These are phyloP conservation scores for Fusarium torulosum DNA, from an alignment of 2,329 filamentous ascomycete genomes.

Conservation along the genomic window DNA sequence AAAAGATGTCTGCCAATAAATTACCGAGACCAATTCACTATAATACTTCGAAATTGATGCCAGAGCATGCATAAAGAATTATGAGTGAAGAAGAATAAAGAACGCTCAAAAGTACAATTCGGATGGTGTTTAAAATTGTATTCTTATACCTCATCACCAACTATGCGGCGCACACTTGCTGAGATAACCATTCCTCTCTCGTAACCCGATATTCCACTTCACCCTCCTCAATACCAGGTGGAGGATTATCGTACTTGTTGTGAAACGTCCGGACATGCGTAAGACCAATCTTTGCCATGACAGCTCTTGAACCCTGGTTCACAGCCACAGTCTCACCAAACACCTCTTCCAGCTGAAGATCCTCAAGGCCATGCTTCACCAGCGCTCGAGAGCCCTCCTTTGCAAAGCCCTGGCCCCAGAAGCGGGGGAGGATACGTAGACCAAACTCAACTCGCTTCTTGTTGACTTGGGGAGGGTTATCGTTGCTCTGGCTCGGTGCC, in stretches of 20 bases:
- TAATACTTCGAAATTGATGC: conserved; percentile 17
- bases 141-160: not conserved
- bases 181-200: conserved; percentile 37
- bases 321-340: conserved; percentile 51
- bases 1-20: not conserved
- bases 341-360: conserved; percentile 44
- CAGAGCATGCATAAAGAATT: not conserved
- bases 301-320: conserved; percentile 46
- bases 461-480: conserved; percentile 18
- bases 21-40: not conserved
- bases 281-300: conserved; percentile 38
- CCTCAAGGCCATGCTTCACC: conserved; percentile 48
- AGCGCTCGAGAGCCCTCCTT: conserved; percentile 50
- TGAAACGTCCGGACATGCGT: conserved; percentile 43
- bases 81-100: not conserved
- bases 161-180: conserved; percentile 23
- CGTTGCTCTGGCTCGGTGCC: conserved; percentile 40
- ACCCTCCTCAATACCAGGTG: conserved; percentile 46
- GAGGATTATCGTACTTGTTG: conserved; percentile 45
- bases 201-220: conserved; percentile 47
- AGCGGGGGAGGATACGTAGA: conserved; percentile 47
- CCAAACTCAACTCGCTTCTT: conserved; percentile 45
- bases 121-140: not conserved
- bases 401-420: conserved; percentile 50
- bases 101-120: not conserved